phyloP scores from a whole-genome alignment of 2,329 filamentous ascomycete species.

The Lasiodiplodia citricola region DNA sequence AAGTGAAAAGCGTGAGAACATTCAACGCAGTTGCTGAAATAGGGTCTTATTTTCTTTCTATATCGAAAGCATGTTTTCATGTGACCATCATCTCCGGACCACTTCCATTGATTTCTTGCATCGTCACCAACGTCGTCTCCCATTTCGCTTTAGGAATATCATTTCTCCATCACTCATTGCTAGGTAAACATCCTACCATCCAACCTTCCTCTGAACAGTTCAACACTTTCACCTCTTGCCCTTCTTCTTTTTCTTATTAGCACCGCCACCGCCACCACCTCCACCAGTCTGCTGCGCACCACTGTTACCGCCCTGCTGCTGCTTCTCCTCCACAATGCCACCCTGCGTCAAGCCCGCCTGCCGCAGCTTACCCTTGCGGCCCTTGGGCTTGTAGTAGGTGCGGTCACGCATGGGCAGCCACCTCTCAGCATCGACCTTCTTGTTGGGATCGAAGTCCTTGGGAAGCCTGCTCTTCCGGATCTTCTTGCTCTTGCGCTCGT shows the following conservation, averaged over 20 bases:
- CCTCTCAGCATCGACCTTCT: constrained; percentile 84
- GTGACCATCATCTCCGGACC: too few species aligned
- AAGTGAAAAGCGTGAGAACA: too few species aligned
- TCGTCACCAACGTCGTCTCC: neutral
- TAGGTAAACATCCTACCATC: neutral
- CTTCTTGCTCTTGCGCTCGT: constrained; percentile 66
- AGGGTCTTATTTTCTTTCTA: too few species aligned
- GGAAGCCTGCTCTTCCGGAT: constrained; percentile 67
- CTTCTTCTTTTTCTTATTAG: constrained; percentile 36
- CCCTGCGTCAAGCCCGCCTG: constrained; percentile 76
- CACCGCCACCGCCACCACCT: constrained; percentile 33
- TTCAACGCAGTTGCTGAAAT: too few species aligned
- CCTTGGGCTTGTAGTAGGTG: constrained; percentile 86
- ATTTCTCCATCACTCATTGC: neutral
- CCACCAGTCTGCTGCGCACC: constrained; percentile 27
- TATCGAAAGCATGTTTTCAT: too few species aligned
- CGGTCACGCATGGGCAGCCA: constrained; percentile 92
- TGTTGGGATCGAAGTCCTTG: constrained; percentile 76
- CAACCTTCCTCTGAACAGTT: neutral
- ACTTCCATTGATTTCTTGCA: too few species aligned
- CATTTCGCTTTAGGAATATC: neutral
- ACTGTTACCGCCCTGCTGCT: constrained; percentile 38
- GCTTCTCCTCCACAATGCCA: constrained; percentile 75
- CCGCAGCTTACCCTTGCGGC: constrained; percentile 89
- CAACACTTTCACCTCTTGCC: constrained; percentile 33